Evolutionary conservation across 1,139 yeast genomes (phyloP).

Genomic region (Lodderomyces beijingensis): DNA sequence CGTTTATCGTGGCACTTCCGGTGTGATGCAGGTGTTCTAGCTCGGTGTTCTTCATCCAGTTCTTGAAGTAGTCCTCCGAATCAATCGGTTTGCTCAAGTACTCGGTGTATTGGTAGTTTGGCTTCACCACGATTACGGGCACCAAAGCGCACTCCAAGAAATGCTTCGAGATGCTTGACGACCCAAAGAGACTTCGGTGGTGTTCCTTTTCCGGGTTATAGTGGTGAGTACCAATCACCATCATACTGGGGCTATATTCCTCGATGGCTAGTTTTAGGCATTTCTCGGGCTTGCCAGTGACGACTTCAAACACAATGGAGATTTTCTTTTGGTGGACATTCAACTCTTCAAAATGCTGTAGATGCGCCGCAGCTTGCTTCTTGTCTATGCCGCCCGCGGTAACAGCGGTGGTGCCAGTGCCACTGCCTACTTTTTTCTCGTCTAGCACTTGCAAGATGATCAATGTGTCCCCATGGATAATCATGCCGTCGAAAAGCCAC

Average conservation of each 20-base stretch:
- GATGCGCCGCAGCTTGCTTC: conserved; percentile 27
- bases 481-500: conserved; percentile 65
- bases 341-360: conserved; percentile 41
- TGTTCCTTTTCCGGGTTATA: conserved; percentile 8
- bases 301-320: conserved; percentile 55
- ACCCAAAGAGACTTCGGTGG: conserved; percentile 42
- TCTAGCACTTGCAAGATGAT: conserved; percentile 59
- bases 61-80: conserved; percentile 26
- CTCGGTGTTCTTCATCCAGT: conserved; percentile 22
- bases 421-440: conserved; percentile 34
- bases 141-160: conserved; percentile 64
- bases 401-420: no score
- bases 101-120: conserved; percentile 41
- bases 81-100: conserved; percentile 22
- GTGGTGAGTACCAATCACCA: conserved; percentile 61
- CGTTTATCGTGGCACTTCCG: conserved; percentile 1
- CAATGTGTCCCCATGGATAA: conserved; percentile 61
- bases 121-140: conserved; percentile 66
- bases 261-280: conserved; percentile 50
- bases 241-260: conserved; percentile 61
- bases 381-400: conserved; percentile 22
- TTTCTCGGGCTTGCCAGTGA: conserved; percentile 58
- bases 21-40: no score
- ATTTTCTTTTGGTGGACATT: conserved; percentile 47
- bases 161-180: conserved; percentile 52